phyloP scores from a whole-genome alignment of 2,329 filamentous ascomycete species.

The Teratosphaeria epicoccoides region DNA sequence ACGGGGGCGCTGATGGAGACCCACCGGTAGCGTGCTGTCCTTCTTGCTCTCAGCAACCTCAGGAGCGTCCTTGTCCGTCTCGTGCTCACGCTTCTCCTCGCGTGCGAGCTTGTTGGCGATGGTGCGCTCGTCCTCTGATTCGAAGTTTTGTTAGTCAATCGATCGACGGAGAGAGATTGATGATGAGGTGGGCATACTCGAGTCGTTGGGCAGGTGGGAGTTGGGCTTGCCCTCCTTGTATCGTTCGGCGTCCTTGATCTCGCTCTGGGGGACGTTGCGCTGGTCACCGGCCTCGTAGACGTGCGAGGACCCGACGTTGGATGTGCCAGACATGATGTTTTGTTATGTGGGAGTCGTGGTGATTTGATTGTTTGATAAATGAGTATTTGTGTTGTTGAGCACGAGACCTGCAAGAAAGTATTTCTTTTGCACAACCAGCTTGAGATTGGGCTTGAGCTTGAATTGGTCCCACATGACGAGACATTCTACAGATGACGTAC shows the following conservation, averaged over 20 bases:
- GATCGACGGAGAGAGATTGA: background rate
- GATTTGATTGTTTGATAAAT: background rate
- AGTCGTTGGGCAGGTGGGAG: conserved; percentile 58
- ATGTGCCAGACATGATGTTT: conserved; percentile 46
- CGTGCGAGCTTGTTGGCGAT: conserved; percentile 62
- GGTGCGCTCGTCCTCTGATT: conserved; percentile 55
- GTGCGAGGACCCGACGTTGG: conserved; percentile 54
- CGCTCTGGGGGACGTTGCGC: conserved; percentile 11
- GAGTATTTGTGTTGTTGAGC: background rate
- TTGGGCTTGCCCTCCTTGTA: conserved; percentile 64
- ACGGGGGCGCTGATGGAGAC: conserved; percentile 6
- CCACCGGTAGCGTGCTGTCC: conserved; percentile 45
- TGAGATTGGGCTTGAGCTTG: no score
- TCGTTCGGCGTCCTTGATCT: conserved; percentile 38
- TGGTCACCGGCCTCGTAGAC: conserved; percentile 73
- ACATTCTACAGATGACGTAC: no score
- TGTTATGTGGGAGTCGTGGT: no score
- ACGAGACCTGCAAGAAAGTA: background rate
- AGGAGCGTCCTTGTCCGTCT: conserved; percentile 30
- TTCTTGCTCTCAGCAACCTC: conserved; percentile 38
- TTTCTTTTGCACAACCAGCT: no score
- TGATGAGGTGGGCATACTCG: conserved; percentile 48
- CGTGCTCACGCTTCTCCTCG: conserved; percentile 45
- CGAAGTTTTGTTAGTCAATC: background rate
- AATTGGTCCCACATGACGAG: background rate